Percentiles rank a stretch among this genome's conserved stretches.
These are phyloP conservation scores for Cardamine chenopodiifolia DNA, from an alignment of 345 rosid species.

Conservation along the genomic window DNA sequence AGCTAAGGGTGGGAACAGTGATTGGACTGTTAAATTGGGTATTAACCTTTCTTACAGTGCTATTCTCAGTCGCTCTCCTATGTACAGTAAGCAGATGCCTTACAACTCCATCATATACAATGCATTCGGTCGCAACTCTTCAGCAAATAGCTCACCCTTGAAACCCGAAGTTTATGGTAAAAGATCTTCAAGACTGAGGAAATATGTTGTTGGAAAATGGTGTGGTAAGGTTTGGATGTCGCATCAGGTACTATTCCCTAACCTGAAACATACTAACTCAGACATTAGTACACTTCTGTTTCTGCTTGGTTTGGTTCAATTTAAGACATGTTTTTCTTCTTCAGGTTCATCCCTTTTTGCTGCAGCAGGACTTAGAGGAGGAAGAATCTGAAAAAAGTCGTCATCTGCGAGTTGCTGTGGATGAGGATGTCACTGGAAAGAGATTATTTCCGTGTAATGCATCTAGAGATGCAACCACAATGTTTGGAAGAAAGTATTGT, in stretches of 20 bases:
- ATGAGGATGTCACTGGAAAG: constrained; percentile 54
- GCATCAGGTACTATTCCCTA: constrained; percentile 58
- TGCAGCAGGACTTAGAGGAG: constrained; percentile 54
- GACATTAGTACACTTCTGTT: constrained; percentile 15
- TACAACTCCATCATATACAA: constrained; percentile 81
- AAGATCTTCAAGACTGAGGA: constrained; percentile 64
- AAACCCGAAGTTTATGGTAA: constrained; percentile 51
- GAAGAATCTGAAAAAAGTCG: constrained; percentile 59
- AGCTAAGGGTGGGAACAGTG: constrained; percentile 78
- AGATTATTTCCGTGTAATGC: constrained; percentile 37
- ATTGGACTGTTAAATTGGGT: constrained; percentile 94
- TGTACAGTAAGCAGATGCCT: constrained; percentile 98
- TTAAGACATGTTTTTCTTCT: constrained; percentile 26
- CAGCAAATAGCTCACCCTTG: constrained; percentile 49
- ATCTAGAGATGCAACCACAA: constrained; percentile 43
- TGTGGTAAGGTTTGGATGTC: constrained; percentile 99
- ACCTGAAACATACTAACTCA: neutral
- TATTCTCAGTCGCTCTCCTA: constrained; percentile 73
- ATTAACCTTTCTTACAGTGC: constrained; percentile 88
- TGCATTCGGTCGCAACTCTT: constrained; percentile 77
- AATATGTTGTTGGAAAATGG: constrained; percentile 93
- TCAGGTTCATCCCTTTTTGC: constrained; percentile 78
- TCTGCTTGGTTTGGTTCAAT: neutral
- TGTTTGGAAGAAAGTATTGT: constrained; percentile 52
- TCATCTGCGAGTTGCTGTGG: constrained; percentile 43